Base-by-base conservation (phyloP, 1,284 basidiomycete genomes). In the Mycena citricolor region DNA sequence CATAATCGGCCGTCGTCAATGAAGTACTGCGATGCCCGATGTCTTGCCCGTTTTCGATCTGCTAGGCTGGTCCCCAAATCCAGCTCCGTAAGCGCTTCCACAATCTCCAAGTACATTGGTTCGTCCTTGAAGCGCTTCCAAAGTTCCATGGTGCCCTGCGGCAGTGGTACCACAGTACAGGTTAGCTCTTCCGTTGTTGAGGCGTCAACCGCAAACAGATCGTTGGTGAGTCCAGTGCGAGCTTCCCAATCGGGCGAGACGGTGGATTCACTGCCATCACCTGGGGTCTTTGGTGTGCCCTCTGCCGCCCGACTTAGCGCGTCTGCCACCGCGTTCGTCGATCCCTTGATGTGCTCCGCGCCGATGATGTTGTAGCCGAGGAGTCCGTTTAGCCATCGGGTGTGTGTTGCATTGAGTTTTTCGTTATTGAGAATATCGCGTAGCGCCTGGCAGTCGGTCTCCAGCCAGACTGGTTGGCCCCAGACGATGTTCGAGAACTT, bases 1-100 rank as follows among this genome's bases (percentile, higher is more conserved):
- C 67, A 69, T 29, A 69, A 44, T 35, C 50, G 55, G 3, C 58
- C 59, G 7, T 57, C 61, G 7, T 64, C 59, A 2, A 69, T 57
- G 37, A 60, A 46, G 52, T 66, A 67, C 8, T 54, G 49, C 6
- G 31, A 23, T 2, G 61, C 61, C 1, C 56, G 42, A 33, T 66
- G 62, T 21, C 49, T 20, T 2, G 61, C 66, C 8, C 54, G 31
- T 17, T 47, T 45, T 30, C 44, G 22, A 13, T 30, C 12, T 13
- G 20, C 5, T 19, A 24, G n/a, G 25, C 19, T 21, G 8, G 26
- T n/a, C 19, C 38, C 38, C 11, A 39, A 31, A 11, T 30, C 26
- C 16, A 39, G 28, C 19, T 39, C 38, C 7, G 31, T 40, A 10
- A 48, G 26, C 7, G 49, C n/a, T 24, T 59, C 41, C 8, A 65